Percentiles rank a stretch among this genome's conserved stretches.
These are phyloP conservation scores for Diversispora epigaea DNA, from an alignment of 192 early-diverging fungal genomes.

Conservation along the genomic window DNA sequence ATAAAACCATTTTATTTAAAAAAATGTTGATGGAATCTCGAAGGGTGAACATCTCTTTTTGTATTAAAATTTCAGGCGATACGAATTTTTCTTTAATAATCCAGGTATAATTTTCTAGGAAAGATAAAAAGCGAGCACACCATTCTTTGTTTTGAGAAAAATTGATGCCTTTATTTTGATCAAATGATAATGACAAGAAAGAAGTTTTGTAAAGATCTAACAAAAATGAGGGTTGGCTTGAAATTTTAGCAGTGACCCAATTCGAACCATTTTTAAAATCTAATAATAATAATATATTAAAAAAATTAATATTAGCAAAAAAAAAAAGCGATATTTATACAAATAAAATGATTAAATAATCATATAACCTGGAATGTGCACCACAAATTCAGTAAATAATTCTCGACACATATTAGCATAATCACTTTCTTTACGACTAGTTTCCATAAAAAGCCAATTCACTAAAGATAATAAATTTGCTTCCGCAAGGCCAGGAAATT, in stretches of 20 bases:
- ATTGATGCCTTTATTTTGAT: conserved; percentile 13
- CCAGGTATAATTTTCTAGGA: conserved; percentile 40
- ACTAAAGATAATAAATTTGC: conserved; percentile 52
- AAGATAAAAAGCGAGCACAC: conserved; percentile 37
- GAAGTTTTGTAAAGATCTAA: conserved; percentile 10
- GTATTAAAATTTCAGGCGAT: conserved; percentile 10
- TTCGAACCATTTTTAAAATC: conserved; percentile 22
- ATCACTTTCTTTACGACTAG: conserved; percentile 45
- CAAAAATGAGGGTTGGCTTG: conserved; percentile 26
- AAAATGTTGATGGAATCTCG: conserved; percentile 30
- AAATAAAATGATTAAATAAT: too few species aligned
- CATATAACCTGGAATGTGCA: conserved; percentile 45
- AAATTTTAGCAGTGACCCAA: conserved; percentile 36
- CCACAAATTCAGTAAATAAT: conserved; percentile 60
- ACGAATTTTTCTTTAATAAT: conserved; percentile 32
- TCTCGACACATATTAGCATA: conserved; percentile 66
- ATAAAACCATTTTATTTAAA: conserved; percentile 33
- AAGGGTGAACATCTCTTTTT: conserved; percentile 16
- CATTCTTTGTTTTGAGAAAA: conserved; percentile 33
- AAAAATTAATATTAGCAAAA: neutral
- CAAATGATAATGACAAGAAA: neutral
- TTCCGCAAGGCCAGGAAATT: conserved; percentile 46
- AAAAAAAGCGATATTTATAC: too few species aligned
- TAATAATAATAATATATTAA: neutral
- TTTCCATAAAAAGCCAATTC: conserved; percentile 61